These are phyloP conservation scores for Pezicula rhizophila DNA, from an alignment of 2,329 filamentous ascomycete genomes.

Conservation along the genomic window DNA sequence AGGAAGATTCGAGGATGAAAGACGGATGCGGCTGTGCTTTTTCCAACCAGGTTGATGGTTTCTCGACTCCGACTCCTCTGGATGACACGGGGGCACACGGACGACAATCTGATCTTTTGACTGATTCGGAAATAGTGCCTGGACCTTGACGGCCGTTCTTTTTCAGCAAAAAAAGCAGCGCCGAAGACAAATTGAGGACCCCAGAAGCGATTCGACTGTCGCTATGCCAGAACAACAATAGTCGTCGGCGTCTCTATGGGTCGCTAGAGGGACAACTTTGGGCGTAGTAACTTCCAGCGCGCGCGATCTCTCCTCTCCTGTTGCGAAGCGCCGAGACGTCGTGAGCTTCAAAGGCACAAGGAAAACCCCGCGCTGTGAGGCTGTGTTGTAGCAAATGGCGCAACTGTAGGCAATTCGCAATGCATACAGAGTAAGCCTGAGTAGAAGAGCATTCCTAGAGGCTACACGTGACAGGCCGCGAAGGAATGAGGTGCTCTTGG, in stretches of 20 bases:
- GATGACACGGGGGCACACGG: conserved; percentile 1
- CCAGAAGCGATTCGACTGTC: too few species aligned
- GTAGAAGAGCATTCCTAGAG: too few species aligned
- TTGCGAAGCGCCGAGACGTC: neutral
- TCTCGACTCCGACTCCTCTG: conserved; percentile 2
- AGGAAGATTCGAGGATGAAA: conserved; percentile 8
- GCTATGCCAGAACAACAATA: too few species aligned
- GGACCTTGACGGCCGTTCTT: too few species aligned
- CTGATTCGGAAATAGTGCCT: conserved; percentile 10
- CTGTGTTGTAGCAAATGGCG: neutral
- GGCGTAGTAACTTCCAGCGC: too few species aligned
- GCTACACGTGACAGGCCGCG: too few species aligned
- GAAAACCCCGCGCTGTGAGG: neutral
- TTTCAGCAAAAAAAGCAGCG: neutral
- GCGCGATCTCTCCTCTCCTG: too few species aligned
- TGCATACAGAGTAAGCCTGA: too few species aligned
- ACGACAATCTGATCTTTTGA: conserved; percentile 16
- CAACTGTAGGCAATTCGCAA: too few species aligned
- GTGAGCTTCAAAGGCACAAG: neutral
- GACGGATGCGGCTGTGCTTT: conserved; percentile 9
- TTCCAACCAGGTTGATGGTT: conserved; percentile 12
- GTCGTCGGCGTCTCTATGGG: too few species aligned
- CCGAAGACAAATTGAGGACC: neutral
- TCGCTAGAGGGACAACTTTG: too few species aligned
- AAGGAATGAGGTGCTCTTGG: too few species aligned